phyloP scores from a whole-genome alignment of 208 protist genomes.

The Tritrichomonas musculus region DNA sequence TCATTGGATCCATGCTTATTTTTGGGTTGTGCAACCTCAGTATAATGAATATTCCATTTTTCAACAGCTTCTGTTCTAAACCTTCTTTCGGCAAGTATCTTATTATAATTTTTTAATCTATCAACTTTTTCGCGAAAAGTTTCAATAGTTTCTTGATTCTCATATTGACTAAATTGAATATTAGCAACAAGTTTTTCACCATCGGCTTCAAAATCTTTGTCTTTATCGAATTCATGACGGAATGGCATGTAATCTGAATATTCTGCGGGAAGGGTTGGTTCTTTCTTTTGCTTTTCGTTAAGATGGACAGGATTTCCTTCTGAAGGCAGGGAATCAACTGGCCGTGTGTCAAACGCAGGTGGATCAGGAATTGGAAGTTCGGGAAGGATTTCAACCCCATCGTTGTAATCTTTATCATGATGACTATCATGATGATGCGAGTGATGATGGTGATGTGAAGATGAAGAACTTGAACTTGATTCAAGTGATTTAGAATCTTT shows the following conservation, averaged over 20 bases:
- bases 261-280: not conserved
- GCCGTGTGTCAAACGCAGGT: not conserved
- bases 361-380: not conserved
- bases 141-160: not conserved
- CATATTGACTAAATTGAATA: not conserved
- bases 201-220: not conserved
- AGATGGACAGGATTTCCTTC: not conserved
- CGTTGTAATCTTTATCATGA: too few relatives aligned
- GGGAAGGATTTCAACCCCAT: not conserved
- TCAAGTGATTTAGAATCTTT: too few relatives aligned
- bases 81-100: not conserved
- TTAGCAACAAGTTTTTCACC: not conserved
- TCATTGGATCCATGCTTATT: not conserved
- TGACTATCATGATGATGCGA: too few relatives aligned
- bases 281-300: not conserved
- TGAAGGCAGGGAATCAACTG: not conserved
- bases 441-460: too few relatives aligned
- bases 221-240: conserved; percentile 1
- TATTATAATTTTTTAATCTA: not conserved
- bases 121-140: not conserved
- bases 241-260: not conserved
- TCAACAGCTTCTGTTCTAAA: not conserved
- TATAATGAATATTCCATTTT: not conserved
- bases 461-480: too few relatives aligned
- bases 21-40: not conserved